Percentiles rank a stretch among this genome's conserved stretches.
Evolutionary conservation across 345 rosid genomes (phyloP).

Genomic region (Rhodamnia argentea): DNA sequence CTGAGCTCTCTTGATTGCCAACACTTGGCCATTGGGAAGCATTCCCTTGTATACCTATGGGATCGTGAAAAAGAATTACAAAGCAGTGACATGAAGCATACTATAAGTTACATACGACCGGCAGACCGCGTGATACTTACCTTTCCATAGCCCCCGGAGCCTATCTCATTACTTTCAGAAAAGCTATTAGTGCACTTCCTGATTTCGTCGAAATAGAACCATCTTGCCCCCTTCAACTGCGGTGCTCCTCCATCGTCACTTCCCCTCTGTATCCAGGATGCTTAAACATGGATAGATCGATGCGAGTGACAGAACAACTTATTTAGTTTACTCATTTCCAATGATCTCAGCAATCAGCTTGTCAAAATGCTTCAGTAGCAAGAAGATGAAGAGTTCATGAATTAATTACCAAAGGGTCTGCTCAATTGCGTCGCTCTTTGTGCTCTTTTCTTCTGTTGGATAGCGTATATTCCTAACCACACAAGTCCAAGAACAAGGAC

Average conservation of each 20-base stretch:
- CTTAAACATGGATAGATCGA: slow-evolving; percentile 21
- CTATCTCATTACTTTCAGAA: slow-evolving; percentile 65
- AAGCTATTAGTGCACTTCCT: slow-evolving; percentile 62
- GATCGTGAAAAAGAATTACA: background rate
- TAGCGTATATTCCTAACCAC: slow-evolving; percentile 61
- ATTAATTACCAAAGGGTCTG: slow-evolving; percentile 67
- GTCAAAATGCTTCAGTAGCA: background rate
- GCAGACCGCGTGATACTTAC: slow-evolving; percentile 11
- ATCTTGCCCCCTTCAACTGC: slow-evolving; percentile 85
- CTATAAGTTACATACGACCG: background rate
- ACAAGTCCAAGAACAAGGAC: slow-evolving; percentile 54
- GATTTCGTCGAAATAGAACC: slow-evolving; percentile 92
- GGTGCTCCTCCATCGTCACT: slow-evolving; percentile 86
- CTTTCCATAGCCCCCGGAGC: slow-evolving; percentile 94
- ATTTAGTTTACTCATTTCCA: background rate
- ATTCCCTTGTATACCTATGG: slow-evolving; percentile 80
- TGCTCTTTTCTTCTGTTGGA: slow-evolving; percentile 88
- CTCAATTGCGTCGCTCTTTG: slow-evolving; percentile 69
- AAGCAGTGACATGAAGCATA: background rate
- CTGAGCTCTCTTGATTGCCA: slow-evolving; percentile 92
- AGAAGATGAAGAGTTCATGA: background rate
- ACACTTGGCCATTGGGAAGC: slow-evolving; percentile 60
- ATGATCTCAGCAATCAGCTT: background rate
- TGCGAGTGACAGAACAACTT: background rate
- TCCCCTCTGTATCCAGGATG: slow-evolving; percentile 75